Percentiles rank a stretch among this genome's conserved stretches.
Conservation (phyloP, 495 filamentous ascomycete species). For the Apiosordaria backusii region DNA sequence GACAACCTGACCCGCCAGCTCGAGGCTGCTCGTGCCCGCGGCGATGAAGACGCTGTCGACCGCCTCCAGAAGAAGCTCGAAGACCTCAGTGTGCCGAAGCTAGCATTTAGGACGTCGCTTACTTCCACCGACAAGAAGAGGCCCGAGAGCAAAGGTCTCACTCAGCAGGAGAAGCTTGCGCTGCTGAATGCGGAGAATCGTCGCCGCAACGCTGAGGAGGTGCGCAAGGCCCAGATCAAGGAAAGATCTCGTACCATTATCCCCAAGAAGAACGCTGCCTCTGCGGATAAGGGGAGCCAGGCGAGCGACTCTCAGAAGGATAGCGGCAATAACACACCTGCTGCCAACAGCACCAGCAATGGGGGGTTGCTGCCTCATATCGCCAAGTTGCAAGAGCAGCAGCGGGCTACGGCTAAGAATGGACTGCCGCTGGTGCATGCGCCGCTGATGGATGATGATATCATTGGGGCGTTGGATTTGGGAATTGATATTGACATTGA, state of each 20-base stretch:
- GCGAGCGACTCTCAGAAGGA: slow-evolving; percentile 3
- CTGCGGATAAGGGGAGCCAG: neutral
- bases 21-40: slow-evolving; percentile 59
- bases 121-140: slow-evolving; percentile 38
- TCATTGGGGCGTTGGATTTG: slow-evolving; percentile 75
- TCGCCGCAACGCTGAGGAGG: slow-evolving; percentile 70
- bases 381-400: slow-evolving; percentile 52
- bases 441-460: slow-evolving; percentile 77
- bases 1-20: slow-evolving; percentile 57
- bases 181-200: slow-evolving; percentile 75
- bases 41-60: slow-evolving; percentile 58
- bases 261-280: slow-evolving; percentile 56
- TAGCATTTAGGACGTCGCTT: slow-evolving; percentile 64
- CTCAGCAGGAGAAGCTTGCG: slow-evolving; percentile 71
- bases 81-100: slow-evolving; percentile 61
- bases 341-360: slow-evolving; percentile 33
- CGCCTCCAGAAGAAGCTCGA: slow-evolving; percentile 65
- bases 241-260: slow-evolving; percentile 66
- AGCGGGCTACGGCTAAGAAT: slow-evolving; percentile 52
- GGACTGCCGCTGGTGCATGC: slow-evolving; percentile 64
- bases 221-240: slow-evolving; percentile 78
- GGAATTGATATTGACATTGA: slow-evolving; percentile 75
- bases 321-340: slow-evolving; percentile 47
- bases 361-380: slow-evolving; percentile 40
- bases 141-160: slow-evolving; percentile 39